Evolutionary conservation across 1,284 basidiomycete genomes (phyloP), one percentile per base, ranked within the genome.

Genomic region (Exsudoporus floridanus): DNA sequence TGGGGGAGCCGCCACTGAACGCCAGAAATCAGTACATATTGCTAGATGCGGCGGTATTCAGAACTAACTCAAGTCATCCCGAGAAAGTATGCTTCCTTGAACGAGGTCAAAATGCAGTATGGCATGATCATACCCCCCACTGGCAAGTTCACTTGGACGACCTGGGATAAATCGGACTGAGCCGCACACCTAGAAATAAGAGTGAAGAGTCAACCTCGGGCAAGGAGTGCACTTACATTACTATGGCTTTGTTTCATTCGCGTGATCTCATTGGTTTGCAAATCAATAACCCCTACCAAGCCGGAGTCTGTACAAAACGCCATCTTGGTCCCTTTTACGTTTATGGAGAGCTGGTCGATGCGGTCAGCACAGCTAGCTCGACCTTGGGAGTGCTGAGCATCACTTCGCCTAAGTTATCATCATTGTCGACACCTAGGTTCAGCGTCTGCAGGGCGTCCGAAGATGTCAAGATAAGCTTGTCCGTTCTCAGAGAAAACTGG

Each of bases 281-380:
- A 60, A 49, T 90, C 83, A 6, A 90, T 62, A 13, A 84, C 72
- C 0, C 88, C 88, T 13, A 89, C 82, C 8, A 65, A 58, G 0
- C 89, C 90, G 18, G 78, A 78, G 66, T 92, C 90, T 21, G 79
- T 78, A 52, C 81, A 80, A 65, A 87, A 90, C 2, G 84, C 86
- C 37, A 91, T 71, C 58, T 77, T 73, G 37, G 74, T 80, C 57
- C 78, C 78, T 58, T 77, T 78, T 21, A 69, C 55, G 66, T 80
- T 83, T 60, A 88, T 60, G 52, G 74, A 73, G 62, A 90, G 77
- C 87, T 90, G 68, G 67, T 75, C 78, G 69, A 72, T 62, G 19
- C 7, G 16, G 27, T 62, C 57, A 65, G 62, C 50, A 76, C 58
- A 71, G 60, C 52, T 49, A 50, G 27, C 18, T 48, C 18, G 34